Percentiles rank a stretch among this genome's conserved stretches.
phyloP scores from a whole-genome alignment of 306 rosid genomes.

The Casuarina glauca region DNA sequence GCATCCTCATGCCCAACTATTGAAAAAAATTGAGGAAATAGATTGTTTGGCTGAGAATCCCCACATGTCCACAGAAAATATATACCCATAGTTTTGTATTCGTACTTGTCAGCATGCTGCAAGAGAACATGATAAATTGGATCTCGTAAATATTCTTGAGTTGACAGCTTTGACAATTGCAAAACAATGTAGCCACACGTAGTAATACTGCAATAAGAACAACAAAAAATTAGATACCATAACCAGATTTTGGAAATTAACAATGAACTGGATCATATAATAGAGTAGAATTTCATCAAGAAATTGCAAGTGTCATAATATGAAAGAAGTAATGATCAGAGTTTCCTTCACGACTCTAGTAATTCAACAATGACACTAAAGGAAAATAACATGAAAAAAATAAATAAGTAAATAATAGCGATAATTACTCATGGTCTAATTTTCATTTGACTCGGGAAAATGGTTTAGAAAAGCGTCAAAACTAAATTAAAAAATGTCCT shows the following conservation, averaged over 20 bases:
- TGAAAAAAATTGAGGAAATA: background rate
- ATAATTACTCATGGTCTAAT: background rate
- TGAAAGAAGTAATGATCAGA: background rate
- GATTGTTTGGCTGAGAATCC: background rate
- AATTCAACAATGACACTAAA: constrained; percentile 5
- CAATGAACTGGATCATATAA: background rate
- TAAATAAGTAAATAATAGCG: background rate
- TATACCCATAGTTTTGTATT: constrained; percentile 16
- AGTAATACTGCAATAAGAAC: constrained; percentile 49
- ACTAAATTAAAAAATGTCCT: no score
- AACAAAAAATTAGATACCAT: constrained; percentile 23
- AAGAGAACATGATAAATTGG: constrained; percentile 65
- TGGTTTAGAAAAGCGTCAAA: background rate
- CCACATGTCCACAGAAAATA: no score
- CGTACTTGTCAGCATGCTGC: constrained; percentile 63
- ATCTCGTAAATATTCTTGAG: constrained; percentile 63
- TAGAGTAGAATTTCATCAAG: constrained; percentile 7
- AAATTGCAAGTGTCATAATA: background rate
- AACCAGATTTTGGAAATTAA: background rate
- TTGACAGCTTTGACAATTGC: constrained; percentile 70
- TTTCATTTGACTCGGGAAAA: background rate
- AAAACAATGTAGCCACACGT: constrained; percentile 62
- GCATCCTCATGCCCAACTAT: no score
- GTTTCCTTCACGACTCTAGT: constrained; percentile 19
- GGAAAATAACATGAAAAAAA: background rate